Base-by-base conservation (phyloP, 257 asterid genomes). In the Petunia secreta region DNA sequence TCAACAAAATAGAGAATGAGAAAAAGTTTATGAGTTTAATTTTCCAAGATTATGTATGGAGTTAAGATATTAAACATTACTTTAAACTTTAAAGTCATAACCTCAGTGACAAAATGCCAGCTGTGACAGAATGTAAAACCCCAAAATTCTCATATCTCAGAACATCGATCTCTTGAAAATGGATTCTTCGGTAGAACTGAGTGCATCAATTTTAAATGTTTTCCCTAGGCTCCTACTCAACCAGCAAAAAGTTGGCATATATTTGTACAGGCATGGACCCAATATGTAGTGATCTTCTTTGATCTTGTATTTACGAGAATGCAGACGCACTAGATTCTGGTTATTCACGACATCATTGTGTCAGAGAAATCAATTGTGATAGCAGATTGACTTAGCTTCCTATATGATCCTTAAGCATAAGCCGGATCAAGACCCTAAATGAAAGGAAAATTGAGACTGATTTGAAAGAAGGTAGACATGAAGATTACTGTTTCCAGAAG, bases 161-260 rank as follows among this genome's bases (percentile, higher is more conserved):
- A 57, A 57, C 3, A 55, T 55, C 62, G 15, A 55, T 5, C 1
- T 25, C 62, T 13, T 4, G 7, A 55, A 55, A 55, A 55, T 55
- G 62, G 62, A 15, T 55, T 52, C 62, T 55, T 34, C 8, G 3
- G n/a, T 15, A 14, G 62, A 55, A 71, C 59, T 25, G 11, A 16
- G 4, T 48, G 36, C 60, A 71, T 39, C 77, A 71, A 16, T 48
- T 71, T 58, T 46, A 69, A 69, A 46, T 69, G 4, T 25, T 25
- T 46, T 25, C 75, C 57, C 9, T 1, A 8, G 8, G 40, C 57
- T 68, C 58, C 25, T 69, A 69, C 46, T 69, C 40, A 1, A 46
- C 58, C 76, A 46, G 76, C 58, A n/a, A 69, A 69, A 39, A 69
- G 46, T 16, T 8, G 76, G 9, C 76, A 44, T 46, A 69, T 46